A percentile compares a stretch with the other conserved stretches of the same genome.
Evolutionary conservation across 805 yeast genomes (phyloP).

Genomic region (Lachancea quebecensis): DNA sequence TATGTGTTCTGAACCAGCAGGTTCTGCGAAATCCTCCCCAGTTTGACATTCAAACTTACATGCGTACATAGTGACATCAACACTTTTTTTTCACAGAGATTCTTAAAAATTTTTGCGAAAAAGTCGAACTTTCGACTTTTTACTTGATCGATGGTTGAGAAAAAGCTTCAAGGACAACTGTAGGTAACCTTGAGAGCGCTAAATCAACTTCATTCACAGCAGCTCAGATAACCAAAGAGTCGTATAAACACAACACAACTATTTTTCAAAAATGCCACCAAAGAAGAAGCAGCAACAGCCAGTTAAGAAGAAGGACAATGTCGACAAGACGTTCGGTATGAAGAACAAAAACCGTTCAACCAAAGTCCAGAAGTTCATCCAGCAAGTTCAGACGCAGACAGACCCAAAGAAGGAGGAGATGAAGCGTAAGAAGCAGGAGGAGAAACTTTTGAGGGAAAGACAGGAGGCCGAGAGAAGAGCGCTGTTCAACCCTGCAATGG

Average conservation of each 20-base stretch:
- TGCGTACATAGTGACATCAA: not conserved
- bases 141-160: too few species aligned
- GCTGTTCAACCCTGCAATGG: constrained; percentile 57
- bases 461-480: constrained; percentile 85
- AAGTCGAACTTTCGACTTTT: not conserved
- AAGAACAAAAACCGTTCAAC: constrained; percentile 93
- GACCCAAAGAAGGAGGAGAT: constrained; percentile 73
- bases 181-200: not conserved
- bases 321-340: constrained; percentile 92
- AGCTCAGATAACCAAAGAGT: too few species aligned
- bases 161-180: too few species aligned
- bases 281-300: constrained; percentile 41
- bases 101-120: not conserved
- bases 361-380: constrained; percentile 70
- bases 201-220: not conserved
- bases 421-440: constrained; percentile 57
- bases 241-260: not conserved
- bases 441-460: constrained; percentile 83
- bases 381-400: constrained; percentile 59
- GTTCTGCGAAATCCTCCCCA: too few species aligned
- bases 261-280: constrained; percentile 57
- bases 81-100: not conserved
- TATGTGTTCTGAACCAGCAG: too few species aligned
- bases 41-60: not conserved
- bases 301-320: constrained; percentile 58